Percentiles rank a stretch among this genome's conserved stretches.
Conservation (phyloP, 1,284 basidiomycete species). For the Microbotryomycetes sp. region DNA sequence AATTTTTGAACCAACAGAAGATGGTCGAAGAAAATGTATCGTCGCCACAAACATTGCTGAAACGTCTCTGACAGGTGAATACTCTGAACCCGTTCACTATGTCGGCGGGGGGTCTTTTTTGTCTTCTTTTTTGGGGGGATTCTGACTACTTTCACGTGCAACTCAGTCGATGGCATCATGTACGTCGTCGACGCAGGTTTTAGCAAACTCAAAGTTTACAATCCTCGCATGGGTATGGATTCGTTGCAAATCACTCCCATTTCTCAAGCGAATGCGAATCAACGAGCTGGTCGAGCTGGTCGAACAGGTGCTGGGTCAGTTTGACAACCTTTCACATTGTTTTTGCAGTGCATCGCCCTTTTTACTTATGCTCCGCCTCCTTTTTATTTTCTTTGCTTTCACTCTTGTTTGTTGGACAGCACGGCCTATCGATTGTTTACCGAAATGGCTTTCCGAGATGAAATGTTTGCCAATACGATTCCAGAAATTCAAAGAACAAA, state of each 20-base stretch:
- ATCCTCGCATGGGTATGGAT: slow-evolving; percentile 98
- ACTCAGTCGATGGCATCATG: slow-evolving; percentile 85
- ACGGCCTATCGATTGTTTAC: slow-evolving; percentile 96
- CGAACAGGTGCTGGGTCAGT: slow-evolving; percentile 84
- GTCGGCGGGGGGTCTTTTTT: background rate
- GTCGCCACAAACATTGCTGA: slow-evolving; percentile 99
- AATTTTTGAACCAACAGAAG: slow-evolving; percentile 90
- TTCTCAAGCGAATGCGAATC: slow-evolving; percentile 86
- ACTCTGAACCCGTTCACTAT: background rate
- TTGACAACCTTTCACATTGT: too few relatives aligned
- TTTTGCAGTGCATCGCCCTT: too few relatives aligned
- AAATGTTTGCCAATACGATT: slow-evolving; percentile 92
- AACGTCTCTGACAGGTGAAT: slow-evolving; percentile 81
- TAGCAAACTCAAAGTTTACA: slow-evolving; percentile 97
- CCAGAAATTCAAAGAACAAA: slow-evolving; percentile 99
- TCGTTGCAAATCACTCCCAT: slow-evolving; percentile 97
- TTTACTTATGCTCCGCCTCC: background rate
- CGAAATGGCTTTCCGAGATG: slow-evolving; percentile 91
- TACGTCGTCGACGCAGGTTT: slow-evolving; percentile 96
- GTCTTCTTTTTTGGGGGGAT: background rate
- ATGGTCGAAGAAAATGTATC: slow-evolving; percentile 91
- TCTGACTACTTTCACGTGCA: background rate
- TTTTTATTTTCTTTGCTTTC: background rate
- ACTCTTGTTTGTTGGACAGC: slow-evolving; percentile 44
- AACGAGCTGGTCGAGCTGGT: slow-evolving; percentile 91